Evolutionary conservation across 352 stramenopile genomes (phyloP), one percentile per base, ranked within the genome.

Genomic region (Poterioochromonas sp.): DNA sequence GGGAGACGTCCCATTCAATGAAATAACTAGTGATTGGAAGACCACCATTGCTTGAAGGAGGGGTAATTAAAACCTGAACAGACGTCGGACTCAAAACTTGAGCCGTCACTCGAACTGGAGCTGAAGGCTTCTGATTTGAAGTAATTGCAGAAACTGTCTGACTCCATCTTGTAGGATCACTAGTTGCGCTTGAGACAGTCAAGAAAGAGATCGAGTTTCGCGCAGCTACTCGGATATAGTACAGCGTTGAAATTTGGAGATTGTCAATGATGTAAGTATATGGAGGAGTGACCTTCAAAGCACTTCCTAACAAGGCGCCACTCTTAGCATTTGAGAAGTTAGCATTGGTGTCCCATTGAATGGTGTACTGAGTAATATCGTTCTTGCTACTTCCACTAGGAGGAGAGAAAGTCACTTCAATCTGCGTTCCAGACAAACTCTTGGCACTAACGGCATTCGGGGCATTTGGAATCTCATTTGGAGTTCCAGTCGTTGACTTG

Each of bases 151-250:
- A 88, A 0, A 93, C 64, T 3, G 83, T 80, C 18, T 86, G 88
- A 39, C 89, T 94, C 92, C 93, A 98, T 78, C 94, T 89, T 29
- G 91, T 92, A 79, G 96, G 97, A 78, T 96, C 84, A 12, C 86
- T 87, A 18, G 90, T 86, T 40, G 88, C 87, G 8, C 82, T 35
- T 92, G 84, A 65, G 97, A 88, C 70, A 86, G 80, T 83, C 89
- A 43, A 40, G 8, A 47, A 83, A 0, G 85, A 85, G 35, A 98
- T 90, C 11, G 86, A 89, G 83, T 97, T 97, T 12, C 89, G 81
- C 22, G 92, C 92, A 0, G 91, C 89, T 37, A 98, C 87, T 1
- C 92, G 87, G 0, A 97, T 88, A 82, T 92, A 96, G 82, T 97
- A 97, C 32, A 85, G 87, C 70, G 84, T 90, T 29, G 77, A 81